Evolutionary conservation across 2,329 filamentous ascomycete genomes (phyloP).

Genomic region (Aspergillus sp.): DNA sequence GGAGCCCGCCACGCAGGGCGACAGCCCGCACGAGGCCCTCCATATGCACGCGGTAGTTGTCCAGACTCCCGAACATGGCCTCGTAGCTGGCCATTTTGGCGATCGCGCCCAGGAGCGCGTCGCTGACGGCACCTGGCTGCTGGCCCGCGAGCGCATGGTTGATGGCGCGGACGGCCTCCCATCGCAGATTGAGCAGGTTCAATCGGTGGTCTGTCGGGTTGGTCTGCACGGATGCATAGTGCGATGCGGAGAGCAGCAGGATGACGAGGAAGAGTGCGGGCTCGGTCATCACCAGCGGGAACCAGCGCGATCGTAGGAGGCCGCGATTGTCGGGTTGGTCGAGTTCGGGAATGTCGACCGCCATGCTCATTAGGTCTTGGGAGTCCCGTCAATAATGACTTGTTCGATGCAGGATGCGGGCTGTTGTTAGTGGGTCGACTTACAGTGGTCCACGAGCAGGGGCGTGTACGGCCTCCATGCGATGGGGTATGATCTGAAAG

Average conservation of each 20-base stretch:
- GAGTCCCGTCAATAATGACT: not conserved
- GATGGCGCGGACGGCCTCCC: conserved; percentile 44
- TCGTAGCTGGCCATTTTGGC: conserved; percentile 54
- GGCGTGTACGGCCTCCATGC: conserved; percentile 35
- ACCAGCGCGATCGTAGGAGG: conserved; percentile 38
- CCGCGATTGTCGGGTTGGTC: conserved; percentile 32
- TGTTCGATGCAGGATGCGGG: not conserved
- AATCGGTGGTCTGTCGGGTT: conserved; percentile 15
- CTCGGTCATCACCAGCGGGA: conserved; percentile 43
- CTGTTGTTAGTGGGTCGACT: conserved; percentile 10
- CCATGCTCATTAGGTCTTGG: conserved; percentile 37
- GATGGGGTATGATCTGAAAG: conserved; percentile 36
- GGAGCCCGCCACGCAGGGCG: conserved; percentile 44
- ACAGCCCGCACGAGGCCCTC: conserved; percentile 44
- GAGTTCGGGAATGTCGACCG: conserved; percentile 43
- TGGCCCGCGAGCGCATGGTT: conserved; percentile 38
- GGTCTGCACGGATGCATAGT: conserved; percentile 34
- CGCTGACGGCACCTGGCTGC: conserved; percentile 28
- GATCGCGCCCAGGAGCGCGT: conserved; percentile 48
- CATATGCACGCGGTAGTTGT: conserved; percentile 49
- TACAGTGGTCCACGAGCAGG: conserved; percentile 33
- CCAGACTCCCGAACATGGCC: conserved; percentile 47
- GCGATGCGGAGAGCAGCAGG: conserved; percentile 42
- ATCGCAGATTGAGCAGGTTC: conserved; percentile 43
- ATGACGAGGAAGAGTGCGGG: conserved; percentile 40